Conservation (phyloP, 106 monocot genomes). For the Platanthera zijinensis region DNA sequence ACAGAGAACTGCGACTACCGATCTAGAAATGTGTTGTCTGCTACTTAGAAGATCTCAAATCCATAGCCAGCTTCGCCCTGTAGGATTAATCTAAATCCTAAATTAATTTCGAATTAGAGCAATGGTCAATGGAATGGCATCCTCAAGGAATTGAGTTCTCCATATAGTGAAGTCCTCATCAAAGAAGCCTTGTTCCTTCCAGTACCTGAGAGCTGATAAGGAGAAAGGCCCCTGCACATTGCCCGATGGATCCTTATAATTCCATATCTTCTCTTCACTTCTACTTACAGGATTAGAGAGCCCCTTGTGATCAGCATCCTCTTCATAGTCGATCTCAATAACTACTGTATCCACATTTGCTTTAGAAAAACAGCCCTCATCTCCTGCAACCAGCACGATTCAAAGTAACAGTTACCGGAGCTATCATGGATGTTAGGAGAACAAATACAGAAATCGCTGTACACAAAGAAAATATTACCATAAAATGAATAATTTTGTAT, state of each 20-base stretch:
- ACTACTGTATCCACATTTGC: not conserved
- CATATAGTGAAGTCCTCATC: slow-evolving; percentile 53
- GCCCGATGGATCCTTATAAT: slow-evolving; percentile 50
- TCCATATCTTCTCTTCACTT: slow-evolving; percentile 23
- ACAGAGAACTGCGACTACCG: too few relatives aligned
- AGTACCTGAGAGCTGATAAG: slow-evolving; percentile 17
- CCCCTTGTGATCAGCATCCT: not conserved
- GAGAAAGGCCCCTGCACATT: slow-evolving; percentile 51
- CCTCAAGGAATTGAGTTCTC: slow-evolving; percentile 23
- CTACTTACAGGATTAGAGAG: not conserved
- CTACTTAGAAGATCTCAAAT: too few relatives aligned
- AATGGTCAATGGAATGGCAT: slow-evolving; percentile 32
- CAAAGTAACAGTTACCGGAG: too few relatives aligned
- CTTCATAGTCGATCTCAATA: slow-evolving; percentile 5
- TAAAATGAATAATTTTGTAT: too few relatives aligned
- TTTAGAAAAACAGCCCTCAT: not conserved
- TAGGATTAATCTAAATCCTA: too few relatives aligned
- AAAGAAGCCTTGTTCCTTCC: slow-evolving; percentile 45
- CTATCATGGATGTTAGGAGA: too few relatives aligned
- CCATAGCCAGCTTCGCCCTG: too few relatives aligned
- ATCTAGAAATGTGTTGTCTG: too few relatives aligned
- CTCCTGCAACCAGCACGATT: not conserved
- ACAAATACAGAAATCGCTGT: too few relatives aligned
- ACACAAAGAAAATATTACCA: too few relatives aligned
- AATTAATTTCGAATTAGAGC: slow-evolving; percentile 5